Evolutionary conservation across 2,329 filamentous ascomycete genomes (phyloP), one percentile per base, ranked within the genome.

Genomic region (Blumeriella jaapii): DNA sequence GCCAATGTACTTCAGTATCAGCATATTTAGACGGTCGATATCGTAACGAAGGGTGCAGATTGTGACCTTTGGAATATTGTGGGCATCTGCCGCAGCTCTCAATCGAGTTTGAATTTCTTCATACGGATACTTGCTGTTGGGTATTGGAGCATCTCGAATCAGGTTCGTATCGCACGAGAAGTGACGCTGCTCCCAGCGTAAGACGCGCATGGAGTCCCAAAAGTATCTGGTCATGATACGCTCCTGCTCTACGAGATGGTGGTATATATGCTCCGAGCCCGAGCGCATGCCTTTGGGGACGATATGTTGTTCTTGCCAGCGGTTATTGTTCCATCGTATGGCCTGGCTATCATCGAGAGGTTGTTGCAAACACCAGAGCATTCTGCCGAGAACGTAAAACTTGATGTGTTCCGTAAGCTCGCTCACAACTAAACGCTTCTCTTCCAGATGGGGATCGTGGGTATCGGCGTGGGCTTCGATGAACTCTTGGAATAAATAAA

Each of bases 181-280:
- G 10, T 29, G 0, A 6, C 17, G 14, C 7, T 10, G 10, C 2
- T 20, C 13, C 38, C 38, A 47, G n/a, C 38, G 17, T 4, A 41
- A 4, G 4, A 38, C 11, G 12, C 36, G 15, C 12, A 46, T 5
- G 14, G 34, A 36, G 11, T 38, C 37, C 58, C 58, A 61, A 33
- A 53, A 56, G 5, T 42, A 45, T 10, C 53, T 42, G 2, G 55
- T 55, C 23, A 60, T 41, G 4, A 55, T 37, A 4, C 51, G 47
- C 31, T 55, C 53, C 2, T 50, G 31, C 10, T 24, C 30, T 3
- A 29, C 27, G 17, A 58, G 36, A 1, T 29, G 15, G 7, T 35
- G 23, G 19, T 49, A 54, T 3, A 47, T 17, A 8, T 12, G 11
- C 8, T 23, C 13, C 8, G 12, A 10, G 10, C 13, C 10, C 6